Evolutionary conservation across 2,329 filamentous ascomycete species (phyloP).

Genomic region (Camillea tinctor): DNA sequence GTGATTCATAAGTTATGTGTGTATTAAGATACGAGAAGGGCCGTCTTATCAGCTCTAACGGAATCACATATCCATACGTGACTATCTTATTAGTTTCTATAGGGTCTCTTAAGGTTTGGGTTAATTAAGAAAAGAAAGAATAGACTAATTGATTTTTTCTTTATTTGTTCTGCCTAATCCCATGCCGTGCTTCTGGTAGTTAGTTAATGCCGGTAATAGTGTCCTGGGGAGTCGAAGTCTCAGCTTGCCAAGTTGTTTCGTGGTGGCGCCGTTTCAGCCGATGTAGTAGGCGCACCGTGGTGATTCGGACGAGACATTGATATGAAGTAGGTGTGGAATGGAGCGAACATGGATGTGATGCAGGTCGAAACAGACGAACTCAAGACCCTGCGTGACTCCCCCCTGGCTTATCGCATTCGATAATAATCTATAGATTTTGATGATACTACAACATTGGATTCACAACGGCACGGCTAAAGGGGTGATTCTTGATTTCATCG

Average conservation of each 20-base stretch:
- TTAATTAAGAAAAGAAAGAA: background rate
- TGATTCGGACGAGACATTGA: background rate
- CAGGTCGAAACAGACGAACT: constrained; percentile 11
- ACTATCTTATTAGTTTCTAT: no score
- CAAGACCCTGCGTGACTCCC: constrained; percentile 5
- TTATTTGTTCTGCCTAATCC: background rate
- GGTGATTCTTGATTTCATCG: no score
- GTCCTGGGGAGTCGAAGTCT: background rate
- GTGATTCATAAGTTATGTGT: background rate
- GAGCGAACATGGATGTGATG: constrained; percentile 15
- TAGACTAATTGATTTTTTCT: background rate
- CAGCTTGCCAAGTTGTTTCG: background rate
- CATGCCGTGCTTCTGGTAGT: no score
- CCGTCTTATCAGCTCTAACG: no score
- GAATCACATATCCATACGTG: no score
- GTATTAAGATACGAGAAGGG: background rate
- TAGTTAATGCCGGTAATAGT: background rate
- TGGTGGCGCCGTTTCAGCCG: background rate
- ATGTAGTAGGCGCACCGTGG: background rate
- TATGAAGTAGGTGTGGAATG: background rate
- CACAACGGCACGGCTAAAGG: no score
- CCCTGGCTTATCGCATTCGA: background rate
- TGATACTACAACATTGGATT: background rate
- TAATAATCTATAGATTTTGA: background rate
- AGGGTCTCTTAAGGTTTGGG: background rate